Conservation (phyloP, 176 grass and related monocot genomes). For the Dactylis glomerata region DNA sequence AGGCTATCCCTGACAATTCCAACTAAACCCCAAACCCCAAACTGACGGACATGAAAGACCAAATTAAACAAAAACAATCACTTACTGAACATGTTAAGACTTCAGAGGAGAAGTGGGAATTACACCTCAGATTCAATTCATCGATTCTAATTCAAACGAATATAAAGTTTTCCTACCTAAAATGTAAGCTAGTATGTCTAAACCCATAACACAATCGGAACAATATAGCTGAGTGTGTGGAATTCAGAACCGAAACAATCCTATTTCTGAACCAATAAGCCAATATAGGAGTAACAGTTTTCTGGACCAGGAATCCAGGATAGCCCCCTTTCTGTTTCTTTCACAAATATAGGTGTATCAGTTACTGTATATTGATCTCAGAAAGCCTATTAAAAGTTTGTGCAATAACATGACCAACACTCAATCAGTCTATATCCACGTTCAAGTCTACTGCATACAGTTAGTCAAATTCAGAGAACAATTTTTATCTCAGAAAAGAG, state of each 20-base stretch:
- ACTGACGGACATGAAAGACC: neutral
- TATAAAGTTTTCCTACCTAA: neutral
- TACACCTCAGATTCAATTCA: no score
- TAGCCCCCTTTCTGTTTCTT: no score
- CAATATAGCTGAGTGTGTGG: neutral
- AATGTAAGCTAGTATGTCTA: neutral
- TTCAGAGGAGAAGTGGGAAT: no score
- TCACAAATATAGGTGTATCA: no score
- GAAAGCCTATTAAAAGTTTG: neutral
- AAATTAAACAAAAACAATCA: no score
- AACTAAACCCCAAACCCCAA: neutral
- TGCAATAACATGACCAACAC: neutral
- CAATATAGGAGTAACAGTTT: no score
- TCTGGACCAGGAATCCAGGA: no score
- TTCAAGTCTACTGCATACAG: neutral
- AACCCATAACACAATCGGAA: neutral
- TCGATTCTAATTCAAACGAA: neutral
- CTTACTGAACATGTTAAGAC: no score
- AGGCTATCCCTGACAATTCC: neutral
- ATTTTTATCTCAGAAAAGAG: neutral
- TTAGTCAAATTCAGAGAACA: neutral
- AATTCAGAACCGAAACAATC: neutral
- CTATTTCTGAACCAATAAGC: no score
- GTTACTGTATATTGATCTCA: neutral
- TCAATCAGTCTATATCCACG: neutral